A percentile compares a stretch with the other conserved stretches of the same genome.
phyloP scores from a whole-genome alignment of 2,329 filamentous ascomycete species.

The Cordyceps cateniannulata region DNA sequence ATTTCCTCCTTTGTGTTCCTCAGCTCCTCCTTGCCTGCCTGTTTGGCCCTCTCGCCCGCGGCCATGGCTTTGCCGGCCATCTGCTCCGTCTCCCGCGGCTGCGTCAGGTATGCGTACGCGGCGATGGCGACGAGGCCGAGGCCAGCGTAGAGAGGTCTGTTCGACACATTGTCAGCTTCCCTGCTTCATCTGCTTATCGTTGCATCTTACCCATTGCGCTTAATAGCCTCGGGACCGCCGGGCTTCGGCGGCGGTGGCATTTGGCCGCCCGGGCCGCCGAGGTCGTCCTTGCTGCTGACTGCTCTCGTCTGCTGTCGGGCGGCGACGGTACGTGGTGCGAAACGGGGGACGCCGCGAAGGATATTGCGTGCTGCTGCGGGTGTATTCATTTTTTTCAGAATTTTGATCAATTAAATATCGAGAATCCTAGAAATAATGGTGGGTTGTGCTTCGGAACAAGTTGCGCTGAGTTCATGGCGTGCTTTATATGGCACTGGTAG shows the following conservation, averaged over 20 bases:
- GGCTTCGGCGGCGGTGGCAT: constrained; percentile 21
- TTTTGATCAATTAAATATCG: too few relatives aligned
- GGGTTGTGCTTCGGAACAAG: too few relatives aligned
- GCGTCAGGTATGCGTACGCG: constrained; percentile 23
- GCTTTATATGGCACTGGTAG: not conserved
- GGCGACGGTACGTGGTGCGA: not conserved
- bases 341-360: not conserved
- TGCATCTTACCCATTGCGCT: constrained; percentile 25
- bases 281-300: constrained; percentile 18
- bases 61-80: not conserved
- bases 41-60: not conserved
- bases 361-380: constrained; percentile 2
- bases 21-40: not conserved
- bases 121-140: constrained; percentile 21
- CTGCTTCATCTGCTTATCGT: not conserved
- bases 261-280: constrained; percentile 31
- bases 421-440: too few relatives aligned
- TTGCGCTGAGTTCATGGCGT: too few relatives aligned
- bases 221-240: constrained; percentile 23
- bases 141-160: constrained; percentile 25
- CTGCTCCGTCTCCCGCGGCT: constrained; percentile 2
- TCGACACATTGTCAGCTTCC: not conserved
- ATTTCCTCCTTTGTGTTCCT: constrained; percentile 5
- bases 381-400: not conserved
- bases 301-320: not conserved